These are phyloP conservation scores for Vanrija sp. DNA, from an alignment of 1,284 basidiomycete species.

Conservation along the genomic window DNA sequence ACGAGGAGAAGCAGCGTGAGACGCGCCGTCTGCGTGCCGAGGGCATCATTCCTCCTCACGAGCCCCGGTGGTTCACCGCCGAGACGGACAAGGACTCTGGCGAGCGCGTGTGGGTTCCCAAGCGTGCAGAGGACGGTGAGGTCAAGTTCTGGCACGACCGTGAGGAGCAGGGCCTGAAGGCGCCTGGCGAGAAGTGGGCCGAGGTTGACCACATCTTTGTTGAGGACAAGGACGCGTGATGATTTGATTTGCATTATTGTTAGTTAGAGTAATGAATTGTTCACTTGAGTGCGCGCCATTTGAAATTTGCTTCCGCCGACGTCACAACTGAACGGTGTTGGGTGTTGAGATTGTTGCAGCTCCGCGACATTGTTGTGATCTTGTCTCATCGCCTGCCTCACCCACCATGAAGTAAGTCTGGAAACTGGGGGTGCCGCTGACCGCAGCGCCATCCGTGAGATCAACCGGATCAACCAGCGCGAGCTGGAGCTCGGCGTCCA, in stretches of 20 bases:
- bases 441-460: constrained; percentile 81
- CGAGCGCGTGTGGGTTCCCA: constrained; percentile 78
- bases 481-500: constrained; percentile 80
- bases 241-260: too few relatives aligned
- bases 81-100: constrained; percentile 77
- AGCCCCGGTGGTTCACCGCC: constrained; percentile 75
- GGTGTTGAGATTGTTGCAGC: too few relatives aligned
- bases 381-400: too few relatives aligned
- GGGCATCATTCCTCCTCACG: constrained; percentile 68
- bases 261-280: too few relatives aligned
- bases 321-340: too few relatives aligned
- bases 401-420: constrained; percentile 21
- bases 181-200: constrained; percentile 57
- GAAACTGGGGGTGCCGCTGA: background rate
- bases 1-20: constrained; percentile 83
- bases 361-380: too few relatives aligned
- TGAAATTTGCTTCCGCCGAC: too few relatives aligned
- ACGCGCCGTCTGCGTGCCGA: constrained; percentile 74
- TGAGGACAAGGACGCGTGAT: constrained; percentile 43
- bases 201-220: constrained; percentile 78
- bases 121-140: constrained; percentile 53
- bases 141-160: constrained; percentile 83
- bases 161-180: constrained; percentile 59
- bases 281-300: too few relatives aligned
- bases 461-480: constrained; percentile 84